Evolutionary conservation across 352 stramenopile genomes (phyloP), one percentile per base, ranked within the genome.

Genomic region (Phytophthora niederhauseri): DNA sequence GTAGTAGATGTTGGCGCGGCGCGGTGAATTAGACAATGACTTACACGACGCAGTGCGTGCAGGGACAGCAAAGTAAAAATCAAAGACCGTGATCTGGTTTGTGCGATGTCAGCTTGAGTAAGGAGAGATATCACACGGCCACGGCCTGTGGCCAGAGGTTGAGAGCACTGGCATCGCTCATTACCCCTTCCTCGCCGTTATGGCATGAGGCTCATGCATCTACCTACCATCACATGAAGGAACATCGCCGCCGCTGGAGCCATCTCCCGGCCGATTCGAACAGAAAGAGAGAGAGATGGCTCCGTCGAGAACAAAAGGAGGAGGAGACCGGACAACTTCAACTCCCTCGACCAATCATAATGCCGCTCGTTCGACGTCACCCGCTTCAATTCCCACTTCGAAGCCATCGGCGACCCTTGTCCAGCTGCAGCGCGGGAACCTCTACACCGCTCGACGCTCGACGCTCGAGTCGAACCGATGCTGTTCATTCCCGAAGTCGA

Each of bases 231-330:
- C 30, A 3, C 9, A 34, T 34, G 30, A 34, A 34, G 30, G 30
- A 34, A 8, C 30, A 34, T 34, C 30, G 9, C 30, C 11, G 34
- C 22, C 22, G 43, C 5, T 48, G 57, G 20, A 64, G 26, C 28
- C 43, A 54, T 43, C 36, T 49, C 41, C 41, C 22, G 15, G 41
- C 55, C 31, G 36, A 3, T 24, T 30, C 56, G 56, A 53, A 61
- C 56, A 61, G 36, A 38, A 34, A 34, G 24, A 66, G 41, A 66
- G 41, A 28, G 45, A 22, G 58, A 51, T 62, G 61, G 41, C 43
- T 57, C 4, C 50, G 53, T 43, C 58, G 41, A 68, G 52, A 68
- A 68, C 28, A 68, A 56, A 61, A 56, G 50, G 61, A 61, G 30
- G 61, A 68, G 60, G 60, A 11, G 30, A 28, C 43, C 5, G 24